Evolutionary conservation across 2,329 filamentous ascomycete genomes (phyloP), one percentile per base, ranked within the genome.

Genomic region (Phialocephala subalpina): DNA sequence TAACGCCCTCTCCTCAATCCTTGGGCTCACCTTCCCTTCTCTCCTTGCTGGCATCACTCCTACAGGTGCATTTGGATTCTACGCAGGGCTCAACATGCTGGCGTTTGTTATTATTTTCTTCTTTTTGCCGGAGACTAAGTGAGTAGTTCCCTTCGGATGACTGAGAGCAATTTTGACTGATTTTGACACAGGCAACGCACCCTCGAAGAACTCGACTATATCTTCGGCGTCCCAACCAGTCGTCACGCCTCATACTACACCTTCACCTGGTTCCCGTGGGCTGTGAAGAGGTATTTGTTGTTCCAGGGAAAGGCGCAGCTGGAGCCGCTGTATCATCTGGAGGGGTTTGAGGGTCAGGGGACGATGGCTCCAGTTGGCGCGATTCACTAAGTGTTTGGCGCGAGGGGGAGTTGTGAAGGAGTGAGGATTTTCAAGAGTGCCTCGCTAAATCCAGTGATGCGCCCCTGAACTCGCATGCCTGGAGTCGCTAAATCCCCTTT

Each of bases 131-230:
- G 55, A 57, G 33, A 57, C 55, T 4, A 57, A 57, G 52, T 55
- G n/a, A 35, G 52, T 20, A 27, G 2, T 33, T 36, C 1, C 20
- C 33, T 11, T 20, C 33, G 14, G 29, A 4, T 33, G 29, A 4
- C 18, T 9, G 18, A 47, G 42, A 20, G 3, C 2, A 20, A 5
- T 22, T 22, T 9, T 1, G 6, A 22, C 20, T 49, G 20, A 14
- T 29, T 55, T 22, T 18, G n/a, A 14, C 86, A 9, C 25, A 70
- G 66, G 68, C 82, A 86, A 71, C 81, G 82, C 36, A 86, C 85
- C 1, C 76, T 84, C 12, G 84, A 87, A 74, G 86, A 88, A 73
- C 77, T 91, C 40, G 88, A 91, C 68, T 83, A 83, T 66, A 80
- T 83, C 66, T 84, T 85, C 73, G 86, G 84, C 4, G 86, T 90